These are phyloP conservation scores for Nothopassalora personata DNA, from an alignment of 2,329 filamentous ascomycete genomes.

Conservation along the genomic window DNA sequence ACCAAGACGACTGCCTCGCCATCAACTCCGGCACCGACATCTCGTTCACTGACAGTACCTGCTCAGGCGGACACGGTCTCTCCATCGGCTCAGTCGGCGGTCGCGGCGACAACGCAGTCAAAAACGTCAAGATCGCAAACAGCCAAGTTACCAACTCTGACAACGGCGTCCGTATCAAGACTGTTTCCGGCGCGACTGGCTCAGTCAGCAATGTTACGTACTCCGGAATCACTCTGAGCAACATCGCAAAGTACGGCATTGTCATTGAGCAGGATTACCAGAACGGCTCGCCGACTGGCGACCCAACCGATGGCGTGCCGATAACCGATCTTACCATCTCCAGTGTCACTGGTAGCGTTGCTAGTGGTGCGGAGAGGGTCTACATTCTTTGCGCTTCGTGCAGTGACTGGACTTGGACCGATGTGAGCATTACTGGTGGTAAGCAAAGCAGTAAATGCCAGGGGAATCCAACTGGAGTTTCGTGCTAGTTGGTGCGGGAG, in stretches of 20 bases:
- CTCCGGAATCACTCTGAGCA: slow-evolving; percentile 46
- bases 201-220: slow-evolving; percentile 51
- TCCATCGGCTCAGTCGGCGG: slow-evolving; percentile 45
- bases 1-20: slow-evolving; percentile 33
- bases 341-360: slow-evolving; percentile 43
- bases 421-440: slow-evolving; percentile 49
- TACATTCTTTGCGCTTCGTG: slow-evolving; percentile 54
- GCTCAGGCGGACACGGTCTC: slow-evolving; percentile 23
- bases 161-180: slow-evolving; percentile 56
- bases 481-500: slow-evolving; percentile 8
- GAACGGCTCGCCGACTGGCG: slow-evolving; percentile 41
- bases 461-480: slow-evolving; percentile 34
- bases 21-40: slow-evolving; percentile 28
- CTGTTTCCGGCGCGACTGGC: slow-evolving; percentile 47
- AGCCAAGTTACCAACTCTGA: slow-evolving; percentile 48
- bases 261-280: slow-evolving; percentile 57
- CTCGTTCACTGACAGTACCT: slow-evolving; percentile 23
- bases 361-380: slow-evolving; percentile 35
- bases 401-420: slow-evolving; percentile 50
- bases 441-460: slow-evolving; percentile 39
- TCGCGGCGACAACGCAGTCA: slow-evolving; percentile 49
- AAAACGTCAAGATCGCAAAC: slow-evolving; percentile 48
- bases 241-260: slow-evolving; percentile 51
- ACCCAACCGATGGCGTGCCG: slow-evolving; percentile 49
- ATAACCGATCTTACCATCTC: slow-evolving; percentile 47